phyloP scores from a whole-genome alignment of 805 yeast species.

The Cyberlindnera xishuangbannaensis region DNA sequence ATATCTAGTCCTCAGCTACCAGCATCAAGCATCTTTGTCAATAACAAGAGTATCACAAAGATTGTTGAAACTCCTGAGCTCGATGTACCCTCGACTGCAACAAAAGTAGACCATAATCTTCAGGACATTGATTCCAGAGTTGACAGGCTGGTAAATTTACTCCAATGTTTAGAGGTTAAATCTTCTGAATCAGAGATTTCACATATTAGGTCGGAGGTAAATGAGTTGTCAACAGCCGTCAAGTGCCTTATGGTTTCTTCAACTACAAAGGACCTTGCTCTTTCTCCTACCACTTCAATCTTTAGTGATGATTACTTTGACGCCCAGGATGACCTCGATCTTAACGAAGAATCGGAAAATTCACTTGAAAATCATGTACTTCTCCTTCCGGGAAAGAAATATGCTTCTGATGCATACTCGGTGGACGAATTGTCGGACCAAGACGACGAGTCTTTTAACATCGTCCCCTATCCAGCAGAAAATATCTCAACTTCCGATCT shows the following conservation, averaged over 20 bases:
- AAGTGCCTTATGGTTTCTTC: slow-evolving; percentile 4
- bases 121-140: slow-evolving; percentile 5
- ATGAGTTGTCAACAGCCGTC: slow-evolving; percentile 7
- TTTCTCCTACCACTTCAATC: slow-evolving; percentile 28
- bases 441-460: slow-evolving; percentile 14
- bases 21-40: background rate
- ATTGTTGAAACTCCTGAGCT: slow-evolving; percentile 2
- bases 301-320: slow-evolving; percentile 51
- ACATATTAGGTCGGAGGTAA: slow-evolving; percentile 4
- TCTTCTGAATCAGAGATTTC: background rate
- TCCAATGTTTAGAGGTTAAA: background rate
- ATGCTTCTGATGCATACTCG: slow-evolving; percentile 7
- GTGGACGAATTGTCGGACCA: slow-evolving; percentile 24
- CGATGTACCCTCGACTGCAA: background rate
- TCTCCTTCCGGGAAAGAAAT: slow-evolving; percentile 16
- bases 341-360: slow-evolving; percentile 32
- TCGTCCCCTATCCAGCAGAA: slow-evolving; percentile 1
- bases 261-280: slow-evolving; percentile 4
- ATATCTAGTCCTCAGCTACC: slow-evolving; percentile 7
- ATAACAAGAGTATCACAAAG: background rate
- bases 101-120: slow-evolving; percentile 1
- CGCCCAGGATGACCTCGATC: slow-evolving; percentile 37
- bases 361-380: slow-evolving; percentile 18
- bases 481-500: slow-evolving; percentile 29
- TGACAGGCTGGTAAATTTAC: slow-evolving; percentile 1